Percentiles rank a stretch among this genome's conserved stretches.
Evolutionary conservation across 1,284 basidiomycete species (phyloP).

Genomic region (Cutaneotrichosporon sp.): DNA sequence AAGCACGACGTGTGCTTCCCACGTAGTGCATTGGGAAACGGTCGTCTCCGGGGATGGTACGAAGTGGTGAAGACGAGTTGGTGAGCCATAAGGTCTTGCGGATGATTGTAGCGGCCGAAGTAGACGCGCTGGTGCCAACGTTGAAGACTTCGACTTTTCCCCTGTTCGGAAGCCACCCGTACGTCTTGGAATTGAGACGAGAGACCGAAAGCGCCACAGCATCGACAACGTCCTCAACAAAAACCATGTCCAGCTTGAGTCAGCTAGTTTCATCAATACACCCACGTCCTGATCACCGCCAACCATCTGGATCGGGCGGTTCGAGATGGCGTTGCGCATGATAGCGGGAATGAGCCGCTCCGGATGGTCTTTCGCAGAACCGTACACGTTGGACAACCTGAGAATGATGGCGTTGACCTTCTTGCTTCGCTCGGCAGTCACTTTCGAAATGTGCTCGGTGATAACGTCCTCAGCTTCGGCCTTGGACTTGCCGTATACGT

Average conservation of each 20-base stretch:
- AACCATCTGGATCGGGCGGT: conserved; percentile 35
- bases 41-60: conserved; percentile 25
- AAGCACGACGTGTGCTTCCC: conserved; percentile 20
- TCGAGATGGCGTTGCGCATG: conserved; percentile 27
- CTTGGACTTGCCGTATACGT: conserved; percentile 31
- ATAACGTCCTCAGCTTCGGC: conserved; percentile 25
- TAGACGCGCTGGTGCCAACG: conserved; percentile 21
- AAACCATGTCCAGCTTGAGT: conserved; percentile 27
- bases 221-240: conserved; percentile 31
- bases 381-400: conserved; percentile 34
- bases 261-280: background rate
- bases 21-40: conserved; percentile 25
- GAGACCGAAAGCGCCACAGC: conserved; percentile 24
- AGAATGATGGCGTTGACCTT: conserved; percentile 24
- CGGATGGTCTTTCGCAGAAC: conserved; percentile 27
- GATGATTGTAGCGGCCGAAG: conserved; percentile 23
- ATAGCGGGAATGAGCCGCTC: conserved; percentile 33
- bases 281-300: conserved; percentile 33
- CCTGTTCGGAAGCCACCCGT: background rate
- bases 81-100: conserved; percentile 26
- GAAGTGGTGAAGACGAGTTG: conserved; percentile 33
- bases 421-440: background rate
- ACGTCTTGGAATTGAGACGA: conserved; percentile 5
- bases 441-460: conserved; percentile 1
- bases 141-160: conserved; percentile 29